Conservation (phyloP, 495 filamentous ascomycete genomes). For the Hyaloscypha bicolor region DNA sequence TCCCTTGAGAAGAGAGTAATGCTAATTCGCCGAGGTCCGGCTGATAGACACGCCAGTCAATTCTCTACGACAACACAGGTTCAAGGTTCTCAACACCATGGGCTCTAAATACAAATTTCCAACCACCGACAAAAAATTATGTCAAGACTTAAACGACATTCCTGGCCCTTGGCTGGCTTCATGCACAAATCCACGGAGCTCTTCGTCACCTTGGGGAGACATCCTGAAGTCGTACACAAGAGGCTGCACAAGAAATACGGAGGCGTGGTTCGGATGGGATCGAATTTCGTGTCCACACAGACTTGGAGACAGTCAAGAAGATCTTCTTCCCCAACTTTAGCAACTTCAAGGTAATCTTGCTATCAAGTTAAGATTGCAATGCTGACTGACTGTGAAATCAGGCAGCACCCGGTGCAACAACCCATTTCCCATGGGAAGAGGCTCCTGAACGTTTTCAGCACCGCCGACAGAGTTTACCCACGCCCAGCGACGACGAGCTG, state of each 20-base stretch:
- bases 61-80: no score
- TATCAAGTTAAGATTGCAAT: no score
- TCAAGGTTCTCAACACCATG: no score
- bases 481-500: slow-evolving; percentile 29
- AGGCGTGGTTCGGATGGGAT: slow-evolving; percentile 39
- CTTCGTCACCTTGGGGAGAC: neutral
- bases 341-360: neutral
- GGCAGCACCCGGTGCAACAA: slow-evolving; percentile 5
- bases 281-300: slow-evolving; percentile 51
- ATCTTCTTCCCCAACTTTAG: slow-evolving; percentile 38
- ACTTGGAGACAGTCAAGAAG: slow-evolving; percentile 39
- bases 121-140: slow-evolving; percentile 28
- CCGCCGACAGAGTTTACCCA: slow-evolving; percentile 35
- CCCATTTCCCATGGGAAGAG: slow-evolving; percentile 33
- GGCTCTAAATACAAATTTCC: no score
- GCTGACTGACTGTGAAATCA: neutral
- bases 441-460: slow-evolving; percentile 39
- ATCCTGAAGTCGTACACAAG: neutral
- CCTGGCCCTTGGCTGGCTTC: slow-evolving; percentile 12
- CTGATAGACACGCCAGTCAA: no score
- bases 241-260: slow-evolving; percentile 54
- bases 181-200: neutral
- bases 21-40: no score
- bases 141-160: neutral
- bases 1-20: no score